A percentile compares a stretch with the other conserved stretches of the same genome.
These are phyloP conservation scores for Casuarina equisetifolia DNA, from an alignment of 306 rosid species.

Conservation along the genomic window DNA sequence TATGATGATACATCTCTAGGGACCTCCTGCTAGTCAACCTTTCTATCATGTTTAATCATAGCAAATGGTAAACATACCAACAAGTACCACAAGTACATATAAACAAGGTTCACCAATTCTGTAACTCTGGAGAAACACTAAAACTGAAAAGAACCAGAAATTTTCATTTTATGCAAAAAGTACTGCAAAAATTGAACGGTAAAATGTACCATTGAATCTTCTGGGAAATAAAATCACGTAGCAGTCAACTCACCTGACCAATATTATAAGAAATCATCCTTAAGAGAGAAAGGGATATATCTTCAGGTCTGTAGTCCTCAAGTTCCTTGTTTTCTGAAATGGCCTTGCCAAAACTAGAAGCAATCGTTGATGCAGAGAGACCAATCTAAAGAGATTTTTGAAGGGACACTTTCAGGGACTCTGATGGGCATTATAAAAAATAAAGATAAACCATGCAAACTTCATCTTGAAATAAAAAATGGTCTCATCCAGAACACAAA, in stretches of 20 bases:
- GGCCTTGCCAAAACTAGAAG: conserved; percentile 98
- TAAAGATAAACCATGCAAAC: conserved; percentile 15
- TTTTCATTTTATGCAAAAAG: neutral
- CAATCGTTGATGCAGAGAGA: conserved; percentile 93
- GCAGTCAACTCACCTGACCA: conserved; percentile 75
- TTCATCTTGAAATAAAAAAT: conserved; percentile 1
- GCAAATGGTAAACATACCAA: neutral
- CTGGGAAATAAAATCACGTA: conserved; percentile 12
- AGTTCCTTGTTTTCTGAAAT: conserved; percentile 89
- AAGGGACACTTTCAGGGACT: conserved; percentile 27
- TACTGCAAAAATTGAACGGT: neutral
- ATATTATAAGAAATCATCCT: conserved; percentile 98
- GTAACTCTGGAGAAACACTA: neutral
- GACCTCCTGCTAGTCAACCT: neutral
- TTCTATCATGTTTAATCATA: neutral
- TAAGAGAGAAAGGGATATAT: conserved; percentile 92
- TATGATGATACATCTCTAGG: neutral
- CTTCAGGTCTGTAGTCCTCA: conserved; percentile 95
- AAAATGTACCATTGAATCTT: neutral
- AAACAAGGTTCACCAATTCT: neutral
- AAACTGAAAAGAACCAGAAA: neutral
- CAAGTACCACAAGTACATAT: neutral
- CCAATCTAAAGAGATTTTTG: conserved; percentile 68
- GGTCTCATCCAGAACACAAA: conserved; percentile 3
- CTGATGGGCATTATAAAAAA: conserved; percentile 21